Conservation (phyloP, 768 basidiomycete species). For the Boletus tylopilopsis region DNA sequence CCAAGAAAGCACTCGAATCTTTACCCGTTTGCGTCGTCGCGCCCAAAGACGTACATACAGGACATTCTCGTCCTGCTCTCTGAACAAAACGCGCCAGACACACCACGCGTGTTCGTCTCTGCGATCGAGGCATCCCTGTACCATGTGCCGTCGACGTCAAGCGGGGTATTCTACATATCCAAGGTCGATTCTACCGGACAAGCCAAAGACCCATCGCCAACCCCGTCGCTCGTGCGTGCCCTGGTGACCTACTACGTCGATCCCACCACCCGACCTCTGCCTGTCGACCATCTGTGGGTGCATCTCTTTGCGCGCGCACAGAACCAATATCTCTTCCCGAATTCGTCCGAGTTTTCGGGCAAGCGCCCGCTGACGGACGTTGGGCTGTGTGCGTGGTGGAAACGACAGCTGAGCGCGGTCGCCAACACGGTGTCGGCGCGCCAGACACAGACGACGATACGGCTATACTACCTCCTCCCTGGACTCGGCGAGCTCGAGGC, state of each 20-base stretch:
- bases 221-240: slow-evolving; percentile 60
- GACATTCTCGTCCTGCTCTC: slow-evolving; percentile 76
- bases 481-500: slow-evolving; percentile 71
- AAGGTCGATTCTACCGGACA: slow-evolving; percentile 95
- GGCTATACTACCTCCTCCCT: slow-evolving; percentile 64
- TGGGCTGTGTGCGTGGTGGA: slow-evolving; percentile 92
- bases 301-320: slow-evolving; percentile 92
- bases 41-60: slow-evolving; percentile 65
- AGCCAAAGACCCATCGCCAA: slow-evolving; percentile 58
- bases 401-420: slow-evolving; percentile 60
- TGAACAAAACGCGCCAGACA: slow-evolving; percentile 46
- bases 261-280: slow-evolving; percentile 57
- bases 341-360: slow-evolving; percentile 62
- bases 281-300: slow-evolving; percentile 61
- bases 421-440: slow-evolving; percentile 36
- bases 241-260: slow-evolving; percentile 64
- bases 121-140: slow-evolving; percentile 81
- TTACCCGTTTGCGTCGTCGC: slow-evolving; percentile 70
- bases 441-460: slow-evolving; percentile 6
- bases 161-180: slow-evolving; percentile 81
- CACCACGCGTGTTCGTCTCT: slow-evolving; percentile 61
- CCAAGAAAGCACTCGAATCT: slow-evolving; percentile 64
- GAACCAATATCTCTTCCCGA: slow-evolving; percentile 90
- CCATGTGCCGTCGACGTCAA: slow-evolving; percentile 62
- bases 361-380: slow-evolving; percentile 78